A percentile compares a stretch with the other conserved stretches of the same genome.
These are phyloP conservation scores for Pestalotiopsis sp. DNA, from an alignment of 2,329 filamentous ascomycete species.

Conservation along the genomic window DNA sequence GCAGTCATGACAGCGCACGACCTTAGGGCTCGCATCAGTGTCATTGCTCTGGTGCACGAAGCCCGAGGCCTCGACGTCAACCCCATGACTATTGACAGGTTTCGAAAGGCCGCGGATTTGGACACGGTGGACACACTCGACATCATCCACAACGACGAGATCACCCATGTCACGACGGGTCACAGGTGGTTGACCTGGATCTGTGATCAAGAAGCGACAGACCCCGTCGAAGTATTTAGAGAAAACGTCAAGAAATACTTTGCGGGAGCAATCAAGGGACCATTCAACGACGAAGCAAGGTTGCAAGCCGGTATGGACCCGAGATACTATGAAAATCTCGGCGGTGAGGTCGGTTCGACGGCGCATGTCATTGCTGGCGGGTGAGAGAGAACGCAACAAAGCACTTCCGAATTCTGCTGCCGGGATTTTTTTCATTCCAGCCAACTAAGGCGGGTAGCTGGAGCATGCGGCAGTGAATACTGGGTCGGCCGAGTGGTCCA, in stretches of 20 bases:
- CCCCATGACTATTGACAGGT: constrained; percentile 49
- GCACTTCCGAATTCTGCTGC: background rate
- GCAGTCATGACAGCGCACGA: constrained; percentile 45
- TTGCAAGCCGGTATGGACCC: constrained; percentile 45
- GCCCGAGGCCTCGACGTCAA: constrained; percentile 49
- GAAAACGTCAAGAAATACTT: constrained; percentile 45
- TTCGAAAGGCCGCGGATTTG: constrained; percentile 40
- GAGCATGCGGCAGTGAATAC: background rate
- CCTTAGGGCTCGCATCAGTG: constrained; percentile 46
- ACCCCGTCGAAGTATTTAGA: constrained; percentile 47
- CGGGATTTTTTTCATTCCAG: background rate
- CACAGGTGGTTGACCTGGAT: constrained; percentile 51
- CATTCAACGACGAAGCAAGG: constrained; percentile 47
- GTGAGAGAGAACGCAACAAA: background rate
- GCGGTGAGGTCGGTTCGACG: constrained; percentile 27
- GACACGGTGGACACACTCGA: constrained; percentile 45
- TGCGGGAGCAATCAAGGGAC: constrained; percentile 42
- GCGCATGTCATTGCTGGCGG: constrained; percentile 32
- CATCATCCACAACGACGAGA: constrained; percentile 51
- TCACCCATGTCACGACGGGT: constrained; percentile 50
- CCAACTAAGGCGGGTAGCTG: background rate
- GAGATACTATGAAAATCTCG: constrained; percentile 42
- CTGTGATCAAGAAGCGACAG: constrained; percentile 45
- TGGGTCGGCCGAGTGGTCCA: background rate
- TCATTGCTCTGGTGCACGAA: constrained; percentile 51